Percentiles rank a stretch among this genome's conserved stretches.
Conservation (phyloP, 2,329 filamentous ascomycete genomes). For the Stagonosporopsis chrysanthemi region DNA sequence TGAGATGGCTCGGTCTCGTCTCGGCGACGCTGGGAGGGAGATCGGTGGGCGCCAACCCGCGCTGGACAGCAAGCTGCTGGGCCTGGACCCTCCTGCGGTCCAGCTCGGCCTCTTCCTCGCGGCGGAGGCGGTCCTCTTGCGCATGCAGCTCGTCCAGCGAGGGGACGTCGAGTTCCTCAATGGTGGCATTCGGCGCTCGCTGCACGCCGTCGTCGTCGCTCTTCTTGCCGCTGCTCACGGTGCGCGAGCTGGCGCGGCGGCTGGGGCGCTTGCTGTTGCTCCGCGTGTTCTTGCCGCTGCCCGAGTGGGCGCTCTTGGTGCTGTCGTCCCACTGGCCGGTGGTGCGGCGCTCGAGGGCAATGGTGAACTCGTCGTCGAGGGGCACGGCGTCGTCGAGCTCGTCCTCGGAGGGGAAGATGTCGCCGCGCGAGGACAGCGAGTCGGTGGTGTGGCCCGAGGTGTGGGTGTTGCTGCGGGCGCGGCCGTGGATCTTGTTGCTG, state of each 20-base stretch:
- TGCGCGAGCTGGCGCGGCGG: constrained; percentile 1
- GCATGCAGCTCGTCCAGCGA: constrained; percentile 63
- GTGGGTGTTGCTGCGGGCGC: constrained; percentile 78
- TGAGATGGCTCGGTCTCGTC: background rate
- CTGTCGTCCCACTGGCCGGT: constrained; percentile 68
- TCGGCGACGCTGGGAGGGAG: constrained; percentile 8
- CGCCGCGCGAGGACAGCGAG: constrained; percentile 85
- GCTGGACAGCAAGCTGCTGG: constrained; percentile 61
- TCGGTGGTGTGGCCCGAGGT: constrained; percentile 83
- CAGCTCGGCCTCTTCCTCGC: constrained; percentile 65
- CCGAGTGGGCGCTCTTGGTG: constrained; percentile 66
- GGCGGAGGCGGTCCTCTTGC: constrained; percentile 63
- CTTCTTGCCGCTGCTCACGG: constrained; percentile 1
- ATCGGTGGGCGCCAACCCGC: constrained; percentile 54
- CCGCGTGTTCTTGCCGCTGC: constrained; percentile 56
- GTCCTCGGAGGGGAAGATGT: constrained; percentile 90
- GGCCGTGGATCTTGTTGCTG: constrained; percentile 50
- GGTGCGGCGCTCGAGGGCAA: constrained; percentile 77
- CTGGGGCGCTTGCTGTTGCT: constrained; percentile 51
- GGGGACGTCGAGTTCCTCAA: constrained; percentile 37
- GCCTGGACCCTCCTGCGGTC: constrained; percentile 63
- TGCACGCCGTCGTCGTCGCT: background rate
- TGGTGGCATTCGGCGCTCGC: background rate
- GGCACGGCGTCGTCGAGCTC: constrained; percentile 89
- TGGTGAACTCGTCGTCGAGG: constrained; percentile 89